Evolutionary conservation across 805 yeast species (phyloP).

Genomic region (Pichia insulana): DNA sequence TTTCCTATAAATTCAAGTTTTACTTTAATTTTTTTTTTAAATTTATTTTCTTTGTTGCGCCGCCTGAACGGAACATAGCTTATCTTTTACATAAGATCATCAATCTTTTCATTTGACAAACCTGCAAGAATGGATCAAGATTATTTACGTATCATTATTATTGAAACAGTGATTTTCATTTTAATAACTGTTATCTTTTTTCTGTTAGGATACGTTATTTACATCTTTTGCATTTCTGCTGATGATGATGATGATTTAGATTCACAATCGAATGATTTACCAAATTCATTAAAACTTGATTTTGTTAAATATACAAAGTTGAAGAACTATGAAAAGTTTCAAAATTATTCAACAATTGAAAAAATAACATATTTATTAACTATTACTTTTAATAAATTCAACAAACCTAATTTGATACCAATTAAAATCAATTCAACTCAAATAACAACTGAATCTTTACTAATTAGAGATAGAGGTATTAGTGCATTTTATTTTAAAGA

Average conservation of each 20-base stretch:
- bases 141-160: no score
- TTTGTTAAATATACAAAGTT: slow-evolving; percentile 8
- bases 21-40: not conserved
- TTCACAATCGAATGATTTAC: not conserved
- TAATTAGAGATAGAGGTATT: slow-evolving; percentile 30
- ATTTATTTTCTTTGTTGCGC: not conserved
- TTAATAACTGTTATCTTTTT: not conserved
- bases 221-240: not conserved
- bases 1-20: no score
- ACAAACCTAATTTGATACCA: slow-evolving; percentile 22
- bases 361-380: slow-evolving; percentile 20
- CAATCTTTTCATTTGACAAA: no score
- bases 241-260: not conserved
- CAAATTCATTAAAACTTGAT: slow-evolving; percentile 8
- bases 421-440: slow-evolving; percentile 17
- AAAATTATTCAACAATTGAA: slow-evolving; percentile 12
- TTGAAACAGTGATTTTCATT: no score
- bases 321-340: not conserved
- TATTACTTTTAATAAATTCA: slow-evolving; percentile 15
- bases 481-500: slow-evolving; percentile 25
- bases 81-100: no score
- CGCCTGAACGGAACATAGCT: no score
- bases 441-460: slow-evolving; percentile 22
- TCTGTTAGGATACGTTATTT: not conserved
- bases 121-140: no score